Evolutionary conservation across 2,329 filamentous ascomycete genomes (phyloP).

Genomic region (Colletotrichum neosansevieriae): DNA sequence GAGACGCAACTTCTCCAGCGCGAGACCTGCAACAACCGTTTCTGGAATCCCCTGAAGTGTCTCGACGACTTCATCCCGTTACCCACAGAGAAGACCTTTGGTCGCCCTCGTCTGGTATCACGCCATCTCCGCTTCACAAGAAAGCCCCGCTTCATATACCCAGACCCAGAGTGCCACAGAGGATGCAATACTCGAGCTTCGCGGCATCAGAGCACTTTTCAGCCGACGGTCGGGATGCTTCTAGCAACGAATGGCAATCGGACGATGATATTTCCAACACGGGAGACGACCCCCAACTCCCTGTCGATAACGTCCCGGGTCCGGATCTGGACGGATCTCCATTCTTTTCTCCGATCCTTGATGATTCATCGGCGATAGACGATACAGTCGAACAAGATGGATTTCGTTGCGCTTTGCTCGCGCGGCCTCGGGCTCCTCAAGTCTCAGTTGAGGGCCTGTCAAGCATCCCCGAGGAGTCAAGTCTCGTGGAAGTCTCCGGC

Average conservation of each 20-base stretch:
- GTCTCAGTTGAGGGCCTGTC: background rate
- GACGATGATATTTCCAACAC: too few relatives aligned
- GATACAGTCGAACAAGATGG: background rate
- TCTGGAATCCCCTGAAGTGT: background rate
- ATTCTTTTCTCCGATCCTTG: too few relatives aligned
- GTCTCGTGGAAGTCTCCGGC: background rate
- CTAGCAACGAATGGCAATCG: too few relatives aligned
- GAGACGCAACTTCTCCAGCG: too few relatives aligned
- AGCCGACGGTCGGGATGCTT: background rate
- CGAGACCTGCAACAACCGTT: background rate
- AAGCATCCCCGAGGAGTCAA: background rate
- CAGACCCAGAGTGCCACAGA: background rate
- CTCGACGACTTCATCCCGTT: background rate
- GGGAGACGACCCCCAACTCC: too few relatives aligned
- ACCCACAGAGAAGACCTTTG: background rate
- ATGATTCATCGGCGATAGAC: too few relatives aligned
- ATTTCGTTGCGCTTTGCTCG: background rate
- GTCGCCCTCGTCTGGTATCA: background rate
- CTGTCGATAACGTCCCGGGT: too few relatives aligned
- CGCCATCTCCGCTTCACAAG: background rate
- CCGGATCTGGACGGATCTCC: too few relatives aligned
- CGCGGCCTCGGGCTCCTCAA: too few relatives aligned
- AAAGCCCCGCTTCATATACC: background rate
- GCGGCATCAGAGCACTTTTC: background rate
- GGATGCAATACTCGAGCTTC: background rate